Evolutionary conservation across 495 filamentous ascomycete genomes (phyloP), one percentile per base, ranked within the genome.

Genomic region (Penicillium daleae): DNA sequence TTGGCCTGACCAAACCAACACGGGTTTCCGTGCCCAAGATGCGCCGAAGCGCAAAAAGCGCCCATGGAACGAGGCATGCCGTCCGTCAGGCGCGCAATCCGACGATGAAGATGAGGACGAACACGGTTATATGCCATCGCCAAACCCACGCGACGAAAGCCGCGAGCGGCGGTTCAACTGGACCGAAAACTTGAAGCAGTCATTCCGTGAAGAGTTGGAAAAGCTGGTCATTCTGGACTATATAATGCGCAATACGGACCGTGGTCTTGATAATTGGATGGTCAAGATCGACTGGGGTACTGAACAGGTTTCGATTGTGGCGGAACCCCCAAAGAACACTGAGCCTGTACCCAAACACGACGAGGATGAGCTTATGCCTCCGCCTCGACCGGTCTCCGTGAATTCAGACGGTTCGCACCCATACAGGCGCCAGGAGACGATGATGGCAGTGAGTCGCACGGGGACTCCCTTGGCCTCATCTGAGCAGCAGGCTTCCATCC

Each of bases 191-290:
- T 71, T 98, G 22, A 95, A 97, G 70, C 92, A 97, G 75, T 87
- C 90, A 0, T 98, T 99, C 76, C 82, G 95, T 9, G 96, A 97
- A 69, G 90, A 97, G 76, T 81, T 99, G 37, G 95, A 99, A 76
- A 99, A 98, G 76, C 81, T 99, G 12, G 95, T 99, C 13, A 96
- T 99, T 67, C 72, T 99, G 68, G 95, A 99, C 76, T 99, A 99
- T 67, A 96, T 99, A 54, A 99, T 99, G 95, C 87, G 95, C 24
- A 99, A 99, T 71, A 99, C 95, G 4, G 95, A 99, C 73, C 85
- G 95, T 76, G 95, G 95, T 12, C 79, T 97, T 62, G 95, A 99
- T 74, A 99, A 99, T 62, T 99, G 95, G 95, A 99, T 99, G 95
- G 92, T 99, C 66, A 94, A 90, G 69, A 91, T 99, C 26, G 92